Conservation (phyloP, 2,329 filamentous ascomycete genomes). For the Taxawa tesnikishii region DNA sequence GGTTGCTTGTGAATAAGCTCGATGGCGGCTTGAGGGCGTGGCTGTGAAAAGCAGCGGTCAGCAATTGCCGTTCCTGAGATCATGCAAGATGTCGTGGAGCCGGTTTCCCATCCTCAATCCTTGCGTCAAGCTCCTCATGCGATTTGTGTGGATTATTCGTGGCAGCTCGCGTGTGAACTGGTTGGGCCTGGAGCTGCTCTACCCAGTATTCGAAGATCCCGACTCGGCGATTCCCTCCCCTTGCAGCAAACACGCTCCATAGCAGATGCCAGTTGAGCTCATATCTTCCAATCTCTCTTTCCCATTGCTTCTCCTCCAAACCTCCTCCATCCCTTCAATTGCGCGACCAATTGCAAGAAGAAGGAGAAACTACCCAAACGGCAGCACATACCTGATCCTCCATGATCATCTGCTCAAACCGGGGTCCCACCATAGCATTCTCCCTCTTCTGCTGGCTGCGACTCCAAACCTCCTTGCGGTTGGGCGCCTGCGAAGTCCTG, state of each 20-base stretch:
- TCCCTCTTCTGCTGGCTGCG: conserved; percentile 70
- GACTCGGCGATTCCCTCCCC: too few species aligned
- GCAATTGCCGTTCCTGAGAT: conserved; percentile 9
- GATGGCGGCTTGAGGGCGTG: conserved; percentile 79
- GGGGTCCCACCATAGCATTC: conserved; percentile 79
- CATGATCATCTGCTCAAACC: conserved; percentile 97
- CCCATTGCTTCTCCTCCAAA: background rate
- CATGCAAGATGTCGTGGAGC: too few species aligned
- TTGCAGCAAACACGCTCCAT: too few species aligned
- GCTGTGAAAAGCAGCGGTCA: conserved; percentile 40
- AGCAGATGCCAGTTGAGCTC: too few species aligned
- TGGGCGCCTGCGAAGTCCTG: conserved; percentile 68
- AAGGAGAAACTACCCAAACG: too few species aligned
- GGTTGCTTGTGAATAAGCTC: conserved; percentile 93
- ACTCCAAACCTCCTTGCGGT: conserved; percentile 71
- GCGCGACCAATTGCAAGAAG: background rate
- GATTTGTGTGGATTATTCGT: too few species aligned
- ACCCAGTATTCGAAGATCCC: too few species aligned
- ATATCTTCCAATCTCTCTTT: background rate
- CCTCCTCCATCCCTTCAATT: background rate
- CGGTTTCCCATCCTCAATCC: too few species aligned
- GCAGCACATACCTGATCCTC: conserved; percentile 75
- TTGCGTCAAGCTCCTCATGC: too few species aligned
- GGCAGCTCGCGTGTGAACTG: background rate
- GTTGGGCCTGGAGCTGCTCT: background rate